phyloP scores from a whole-genome alignment of 176 grass and related monocot species.

The Raddia distichophylla region DNA sequence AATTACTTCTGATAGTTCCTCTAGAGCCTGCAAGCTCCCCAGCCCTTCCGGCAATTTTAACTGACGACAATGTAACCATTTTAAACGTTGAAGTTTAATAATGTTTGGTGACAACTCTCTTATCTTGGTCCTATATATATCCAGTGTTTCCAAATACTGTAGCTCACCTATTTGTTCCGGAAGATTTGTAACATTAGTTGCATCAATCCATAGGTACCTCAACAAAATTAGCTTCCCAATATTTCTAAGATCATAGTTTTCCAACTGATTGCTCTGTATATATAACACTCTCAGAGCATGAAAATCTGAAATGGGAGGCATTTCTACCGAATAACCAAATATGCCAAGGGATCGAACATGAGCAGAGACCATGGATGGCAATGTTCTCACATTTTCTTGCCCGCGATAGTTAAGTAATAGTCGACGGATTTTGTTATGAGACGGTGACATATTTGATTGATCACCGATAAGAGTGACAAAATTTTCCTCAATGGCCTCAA shows the following conservation, averaged over 20 bases:
- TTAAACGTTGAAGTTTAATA: slow-evolving; percentile 3
- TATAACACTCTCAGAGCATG: slow-evolving; percentile 16
- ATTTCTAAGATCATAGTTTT: slow-evolving; percentile 17
- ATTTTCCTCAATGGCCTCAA: slow-evolving; percentile 29
- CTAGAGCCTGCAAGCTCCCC: not conserved
- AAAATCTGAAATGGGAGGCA: slow-evolving; percentile 8
- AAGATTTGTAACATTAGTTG: slow-evolving; percentile 6
- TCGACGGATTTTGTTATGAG: not conserved
- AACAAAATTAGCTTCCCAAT: slow-evolving; percentile 14
- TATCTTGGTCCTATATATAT: not conserved
- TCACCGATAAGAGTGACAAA: slow-evolving; percentile 18
- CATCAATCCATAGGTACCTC: slow-evolving; percentile 24
- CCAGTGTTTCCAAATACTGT: slow-evolving; percentile 29
- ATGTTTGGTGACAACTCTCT: not conserved
- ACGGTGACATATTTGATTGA: not conserved
- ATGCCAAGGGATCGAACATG: slow-evolving; percentile 29
- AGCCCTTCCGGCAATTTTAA: slow-evolving; percentile 2
- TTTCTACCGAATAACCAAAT: slow-evolving; percentile 20
- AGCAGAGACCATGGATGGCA: not conserved
- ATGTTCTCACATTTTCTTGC: not conserved
- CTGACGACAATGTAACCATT: not conserved
- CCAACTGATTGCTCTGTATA: not conserved
- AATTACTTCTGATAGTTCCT: slow-evolving; percentile 4
- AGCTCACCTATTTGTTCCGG: slow-evolving; percentile 35
- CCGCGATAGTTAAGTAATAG: slow-evolving; percentile 7